A percentile compares a stretch with the other conserved stretches of the same genome.
phyloP scores from a whole-genome alignment of 2,329 filamentous ascomycete species.

The Monosporascus sp. region DNA sequence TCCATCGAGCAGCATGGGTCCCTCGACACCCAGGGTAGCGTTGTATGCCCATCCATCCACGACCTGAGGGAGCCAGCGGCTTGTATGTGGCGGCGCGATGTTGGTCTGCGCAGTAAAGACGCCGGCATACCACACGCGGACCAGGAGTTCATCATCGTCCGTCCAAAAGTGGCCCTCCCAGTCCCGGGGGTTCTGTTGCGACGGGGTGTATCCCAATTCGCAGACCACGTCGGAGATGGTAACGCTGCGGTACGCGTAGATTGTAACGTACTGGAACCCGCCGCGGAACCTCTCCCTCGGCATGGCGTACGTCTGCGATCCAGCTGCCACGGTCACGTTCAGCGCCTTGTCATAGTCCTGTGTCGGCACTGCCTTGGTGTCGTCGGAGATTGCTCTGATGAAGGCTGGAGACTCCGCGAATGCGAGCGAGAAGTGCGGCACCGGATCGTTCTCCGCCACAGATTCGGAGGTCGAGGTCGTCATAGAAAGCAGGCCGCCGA shows the following conservation, averaged over 20 bases:
- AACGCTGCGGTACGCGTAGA: conserved; percentile 20
- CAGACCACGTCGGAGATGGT: conserved; percentile 21
- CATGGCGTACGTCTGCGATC: conserved; percentile 6
- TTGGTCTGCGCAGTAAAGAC: conserved; percentile 32
- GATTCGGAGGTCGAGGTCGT: background rate
- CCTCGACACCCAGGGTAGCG: conserved; percentile 25
- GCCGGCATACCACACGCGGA: conserved; percentile 41
- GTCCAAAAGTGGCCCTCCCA: conserved; percentile 41
- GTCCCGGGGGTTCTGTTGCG: conserved; percentile 32
- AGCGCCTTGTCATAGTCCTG: conserved; percentile 20
- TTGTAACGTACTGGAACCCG: conserved; percentile 39
- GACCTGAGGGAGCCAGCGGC: conserved; percentile 32
- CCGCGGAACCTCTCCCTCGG: conserved; percentile 33
- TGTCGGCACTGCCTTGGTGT: conserved; percentile 14
- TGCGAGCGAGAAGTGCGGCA: conserved; percentile 12
- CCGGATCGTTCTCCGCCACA: background rate
- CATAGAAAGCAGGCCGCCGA: background rate
- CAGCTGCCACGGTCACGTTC: conserved; percentile 10
- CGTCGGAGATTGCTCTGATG: conserved; percentile 18
- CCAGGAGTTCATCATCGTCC: conserved; percentile 39
- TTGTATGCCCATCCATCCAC: conserved; percentile 34
- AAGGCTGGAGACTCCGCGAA: conserved; percentile 18
- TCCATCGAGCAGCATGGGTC: conserved; percentile 39
- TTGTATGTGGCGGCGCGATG: conserved; percentile 26
- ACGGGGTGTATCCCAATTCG: conserved; percentile 26